Evolutionary conservation across 371 early-diverging fungal genomes (phyloP).

Genomic region (Mortierella sp.): DNA sequence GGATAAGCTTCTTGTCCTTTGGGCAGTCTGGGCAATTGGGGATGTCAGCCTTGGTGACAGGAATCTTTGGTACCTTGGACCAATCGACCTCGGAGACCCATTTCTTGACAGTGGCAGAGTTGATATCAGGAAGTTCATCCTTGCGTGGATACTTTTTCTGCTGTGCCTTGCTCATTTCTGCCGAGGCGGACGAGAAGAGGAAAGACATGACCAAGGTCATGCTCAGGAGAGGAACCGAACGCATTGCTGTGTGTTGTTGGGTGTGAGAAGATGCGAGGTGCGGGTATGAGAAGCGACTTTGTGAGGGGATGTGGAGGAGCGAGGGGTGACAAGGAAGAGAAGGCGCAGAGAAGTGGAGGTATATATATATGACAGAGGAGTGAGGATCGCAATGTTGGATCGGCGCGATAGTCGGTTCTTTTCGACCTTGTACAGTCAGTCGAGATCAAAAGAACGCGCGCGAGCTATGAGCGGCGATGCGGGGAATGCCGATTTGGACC

Average conservation of each 20-base stretch:
- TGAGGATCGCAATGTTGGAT: conserved; percentile 1
- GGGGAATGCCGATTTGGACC: conserved; percentile 38
- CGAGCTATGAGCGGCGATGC: conserved; percentile 6
- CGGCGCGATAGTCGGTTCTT: not conserved
- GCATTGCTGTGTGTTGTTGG: conserved; percentile 16
- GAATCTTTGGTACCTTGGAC: conserved; percentile 51
- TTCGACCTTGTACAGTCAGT: not conserved
- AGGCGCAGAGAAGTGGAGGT: not conserved
- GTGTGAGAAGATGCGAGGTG: not conserved
- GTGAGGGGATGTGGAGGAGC: not conserved
- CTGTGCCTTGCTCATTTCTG: conserved; percentile 42
- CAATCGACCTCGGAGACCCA: conserved; percentile 43
- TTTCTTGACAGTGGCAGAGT: conserved; percentile 40
- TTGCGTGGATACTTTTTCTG: conserved; percentile 23
- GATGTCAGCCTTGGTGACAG: conserved; percentile 23
- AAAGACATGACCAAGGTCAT: conserved; percentile 38
- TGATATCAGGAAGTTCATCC: conserved; percentile 29
- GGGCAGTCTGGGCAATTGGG: conserved; percentile 47
- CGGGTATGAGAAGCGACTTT: not conserved
- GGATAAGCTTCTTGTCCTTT: conserved; percentile 20
- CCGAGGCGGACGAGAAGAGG: conserved; percentile 17
- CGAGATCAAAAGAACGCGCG: not conserved
- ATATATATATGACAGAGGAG: not conserved
- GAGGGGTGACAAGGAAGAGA: not conserved
- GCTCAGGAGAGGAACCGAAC: conserved; percentile 25